Base-by-base conservation (phyloP, 2,329 filamentous ascomycete species). In the Basipetospora chlamydospora region DNA sequence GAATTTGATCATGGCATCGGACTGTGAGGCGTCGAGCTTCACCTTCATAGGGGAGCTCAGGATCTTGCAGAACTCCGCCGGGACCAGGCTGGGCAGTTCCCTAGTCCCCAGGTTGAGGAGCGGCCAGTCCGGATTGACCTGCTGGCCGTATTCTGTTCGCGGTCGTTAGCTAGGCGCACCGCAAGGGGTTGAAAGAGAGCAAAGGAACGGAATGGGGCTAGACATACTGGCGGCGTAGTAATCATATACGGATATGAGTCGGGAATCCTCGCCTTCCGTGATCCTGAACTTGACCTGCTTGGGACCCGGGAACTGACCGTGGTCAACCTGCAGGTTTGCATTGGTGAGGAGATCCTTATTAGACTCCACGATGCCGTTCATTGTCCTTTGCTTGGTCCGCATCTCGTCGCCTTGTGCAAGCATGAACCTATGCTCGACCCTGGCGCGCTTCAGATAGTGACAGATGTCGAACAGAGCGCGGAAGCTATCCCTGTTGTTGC, bases 1-100 rank as follows among this genome's bases (percentile, higher is more conserved):
- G 49, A 84, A 83, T 1, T 58, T 57, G 31, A 88, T 73, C 82
- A 90, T 87, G 1, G 58, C 48, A 0, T 67, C 62, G 0, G 79
- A 81, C 48, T 88, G 79, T 0, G 62, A 53, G 0, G 66, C 59
- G 1, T 52, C 25, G 16, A 87, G 60, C 46, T 76, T 74, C 15
- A 26, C 23, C 30, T 68, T 71, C 16, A 75, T 64, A 0, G 68
- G 82, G 0, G 31, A 18, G 15, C 70, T 63, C 8, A 74, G 49
- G 3, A 90, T 66, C 5, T 59, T 54, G 43, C 80, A 76, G 6
- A 76, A 58, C 49, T 87, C 79, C 0, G 72, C 68, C 0, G 81
- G 80, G 23, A 81, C 54, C 44, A 80, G 84, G 0, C 61, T 63
- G 0, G 79, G 77, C 10, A 66, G 68, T 1, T 59, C 53, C 0